Evolutionary conservation across 2,329 filamentous ascomycete species (phyloP).

Genomic region (Truncatella angustata): DNA sequence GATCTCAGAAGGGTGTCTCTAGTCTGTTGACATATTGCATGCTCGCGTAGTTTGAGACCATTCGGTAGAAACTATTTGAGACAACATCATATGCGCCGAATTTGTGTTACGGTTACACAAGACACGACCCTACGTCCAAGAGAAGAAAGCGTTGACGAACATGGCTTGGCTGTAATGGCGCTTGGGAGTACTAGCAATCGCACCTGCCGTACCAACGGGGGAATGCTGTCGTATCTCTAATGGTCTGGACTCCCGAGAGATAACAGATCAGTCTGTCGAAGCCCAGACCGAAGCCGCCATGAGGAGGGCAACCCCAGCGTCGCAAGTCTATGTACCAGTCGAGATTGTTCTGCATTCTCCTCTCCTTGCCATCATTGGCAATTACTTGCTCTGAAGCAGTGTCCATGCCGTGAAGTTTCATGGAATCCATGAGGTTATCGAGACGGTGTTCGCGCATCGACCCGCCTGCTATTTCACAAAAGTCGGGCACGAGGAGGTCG

Average conservation of each 20-base stretch:
- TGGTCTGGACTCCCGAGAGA: conserved; percentile 74
- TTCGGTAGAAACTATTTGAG: conserved; percentile 20
- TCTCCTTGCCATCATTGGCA: conserved; percentile 28
- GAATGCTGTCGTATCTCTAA: conserved; percentile 84
- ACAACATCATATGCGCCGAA: conserved; percentile 17
- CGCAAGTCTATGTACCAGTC: conserved; percentile 89
- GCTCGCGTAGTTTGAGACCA: conserved; percentile 17
- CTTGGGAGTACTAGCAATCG: conserved; percentile 44
- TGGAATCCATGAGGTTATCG: conserved; percentile 63
- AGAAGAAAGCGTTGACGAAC: conserved; percentile 39
- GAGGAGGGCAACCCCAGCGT: conserved; percentile 86
- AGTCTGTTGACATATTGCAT: conserved; percentile 16
- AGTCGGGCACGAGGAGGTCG: conserved; percentile 80
- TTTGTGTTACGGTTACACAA: conserved; percentile 27
- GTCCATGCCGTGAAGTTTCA: conserved; percentile 66
- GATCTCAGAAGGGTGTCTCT: conserved; percentile 15
- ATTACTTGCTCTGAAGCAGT: conserved; percentile 18
- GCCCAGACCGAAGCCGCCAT: conserved; percentile 87
- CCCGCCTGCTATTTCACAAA: conserved; percentile 84
- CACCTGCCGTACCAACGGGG: conserved; percentile 70
- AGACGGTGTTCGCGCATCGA: conserved; percentile 85
- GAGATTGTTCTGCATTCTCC: conserved; percentile 40
- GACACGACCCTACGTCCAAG: conserved; percentile 29
- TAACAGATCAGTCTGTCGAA: conserved; percentile 87
- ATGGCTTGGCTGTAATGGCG: conserved; percentile 22